Evolutionary conservation across 345 rosid species (phyloP).

Genomic region (Lepidium africanum): DNA sequence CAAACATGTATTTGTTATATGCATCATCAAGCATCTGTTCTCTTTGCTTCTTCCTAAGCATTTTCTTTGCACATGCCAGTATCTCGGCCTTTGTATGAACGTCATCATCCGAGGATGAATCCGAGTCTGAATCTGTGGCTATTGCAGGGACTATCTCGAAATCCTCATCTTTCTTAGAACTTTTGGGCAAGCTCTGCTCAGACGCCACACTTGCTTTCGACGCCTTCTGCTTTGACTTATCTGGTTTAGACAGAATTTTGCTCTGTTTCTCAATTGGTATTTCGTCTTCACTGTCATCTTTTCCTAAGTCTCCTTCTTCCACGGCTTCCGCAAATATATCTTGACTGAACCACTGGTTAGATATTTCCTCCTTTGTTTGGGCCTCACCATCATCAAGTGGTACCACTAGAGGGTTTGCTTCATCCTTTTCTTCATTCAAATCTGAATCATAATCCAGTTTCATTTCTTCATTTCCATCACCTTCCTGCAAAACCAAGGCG

Average conservation of each 20-base stretch:
- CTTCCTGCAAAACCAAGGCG: slow-evolving; percentile 39
- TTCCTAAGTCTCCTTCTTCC: slow-evolving; percentile 66
- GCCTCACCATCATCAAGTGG: slow-evolving; percentile 55
- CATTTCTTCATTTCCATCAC: slow-evolving; percentile 36
- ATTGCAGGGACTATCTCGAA: slow-evolving; percentile 85
- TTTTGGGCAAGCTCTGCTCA: slow-evolving; percentile 10
- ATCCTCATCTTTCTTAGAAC: slow-evolving; percentile 41
- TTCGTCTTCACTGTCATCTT: slow-evolving; percentile 46
- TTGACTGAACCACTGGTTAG: slow-evolving; percentile 81
- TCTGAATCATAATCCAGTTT: slow-evolving; percentile 65
- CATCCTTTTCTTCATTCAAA: slow-evolving; percentile 45
- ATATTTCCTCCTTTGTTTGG: slow-evolving; percentile 62
- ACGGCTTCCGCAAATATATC: slow-evolving; percentile 74
- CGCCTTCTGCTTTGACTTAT: slow-evolving; percentile 33
- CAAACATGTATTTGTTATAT: slow-evolving; percentile 72
- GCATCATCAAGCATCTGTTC: slow-evolving; percentile 80
- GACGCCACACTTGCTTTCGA: slow-evolving; percentile 13
- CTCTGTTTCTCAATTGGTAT: slow-evolving; percentile 31
- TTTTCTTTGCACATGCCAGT: slow-evolving; percentile 85
- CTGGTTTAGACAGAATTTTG: slow-evolving; percentile 9
- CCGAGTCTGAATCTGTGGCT: slow-evolving; percentile 66
- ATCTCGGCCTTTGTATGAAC: slow-evolving; percentile 70
- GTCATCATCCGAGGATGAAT: slow-evolving; percentile 70
- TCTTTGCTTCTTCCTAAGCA: slow-evolving; percentile 85
- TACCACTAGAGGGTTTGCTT: slow-evolving; percentile 78